Base-by-base conservation (phyloP, 352 stramenopile genomes). In the Globisporangium apiculatum region DNA sequence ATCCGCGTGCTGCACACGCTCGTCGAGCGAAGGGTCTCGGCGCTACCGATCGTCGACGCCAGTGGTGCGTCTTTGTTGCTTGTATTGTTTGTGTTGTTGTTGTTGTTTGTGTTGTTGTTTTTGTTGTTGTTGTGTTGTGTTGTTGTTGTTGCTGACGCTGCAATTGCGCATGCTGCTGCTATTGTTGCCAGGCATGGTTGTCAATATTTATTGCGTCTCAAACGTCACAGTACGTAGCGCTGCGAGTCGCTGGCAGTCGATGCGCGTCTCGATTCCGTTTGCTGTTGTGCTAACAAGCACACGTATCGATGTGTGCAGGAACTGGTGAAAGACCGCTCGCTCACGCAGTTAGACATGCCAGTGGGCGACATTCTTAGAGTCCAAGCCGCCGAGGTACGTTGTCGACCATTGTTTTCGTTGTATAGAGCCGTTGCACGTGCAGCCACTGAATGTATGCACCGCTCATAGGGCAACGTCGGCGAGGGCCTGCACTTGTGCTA, bases 161-260 rank as follows among this genome's bases (percentile, higher is more conserved):
- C 24, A 31, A 31, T 31, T 31, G 24, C 24, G 1, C 24, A 3
- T 31, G 24, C 3, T 31, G 24, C 24, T 31, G 24, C 24, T 31
- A 31, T 24, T 37, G 55, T 24, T 7, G 48, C 0, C 65, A 92
- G 83, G 83, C 62, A 76, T 87, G 68, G 84, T 94, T 80, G 79
- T 91, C 73, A 91, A 94, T 91, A 89, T 94, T 87, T 94, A 94
- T 90, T 94, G 79, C 77, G 82, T 94, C 80, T 91, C 84, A 57
- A 89, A 94, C 60, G 84, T 94, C 71, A 94, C 84, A 64, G 83
- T 87, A 77, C 53, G 68, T 67, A 7, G 8, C 12, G 41, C 37
- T 17, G 24, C 1, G 48, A 37, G 40, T 49, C 17, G 14, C 8
- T 58, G 14, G 9, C 8, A 61, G 17, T 9, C 8, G 17, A 57